Evolutionary conservation across 1,284 basidiomycete species (phyloP), one percentile per base, ranked within the genome.

Genomic region (Crepidotus sp.): DNA sequence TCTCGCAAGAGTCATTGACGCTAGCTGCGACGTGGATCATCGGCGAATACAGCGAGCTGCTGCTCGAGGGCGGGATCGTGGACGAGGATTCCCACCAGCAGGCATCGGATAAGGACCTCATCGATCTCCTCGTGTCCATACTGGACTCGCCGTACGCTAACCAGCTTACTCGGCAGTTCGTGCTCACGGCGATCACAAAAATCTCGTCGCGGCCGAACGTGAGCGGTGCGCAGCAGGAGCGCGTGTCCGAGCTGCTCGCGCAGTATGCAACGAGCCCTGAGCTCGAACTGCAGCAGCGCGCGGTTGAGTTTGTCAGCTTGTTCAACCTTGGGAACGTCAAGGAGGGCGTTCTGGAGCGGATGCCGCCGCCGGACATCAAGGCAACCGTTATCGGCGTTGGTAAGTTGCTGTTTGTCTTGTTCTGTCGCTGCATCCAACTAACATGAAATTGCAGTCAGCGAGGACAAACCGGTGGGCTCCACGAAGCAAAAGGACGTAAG

Each of bases 281-380:
- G 61, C 71, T 98, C 17, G 96, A 99, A 65, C 73, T 96, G 36
- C 96, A 98, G 62, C 94, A 98, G 61, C 80, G 96, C 34, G 83
- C 92, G 0, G 91, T 98, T 6, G 96, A 99, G 64, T 98, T 94
- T 62, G 85, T 85, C 0, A 88, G 79, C 56, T 62, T 98, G 52
- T 86, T 93, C 58, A 74, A 69, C 26, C 60, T 85, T 13, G 50
- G 50, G 3, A 84, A 91, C 32, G 70, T 94, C 25, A 76, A 83
- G 45, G 76, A 78, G n/a, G 96, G 93, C 35, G 93, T 99, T 0
- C 65, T 98, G 48, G 96, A 98, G 68, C 79, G 92, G 45, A 99
- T 99, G 96, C 96, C 96, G 6, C 88, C 92, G 4, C 96, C 96
- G 2, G 95, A 98, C 63, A 69, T 98, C 57, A 94, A 91, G 64